Base-by-base conservation (phyloP, 306 rosid genomes). In the Fagus sylvatica region DNA sequence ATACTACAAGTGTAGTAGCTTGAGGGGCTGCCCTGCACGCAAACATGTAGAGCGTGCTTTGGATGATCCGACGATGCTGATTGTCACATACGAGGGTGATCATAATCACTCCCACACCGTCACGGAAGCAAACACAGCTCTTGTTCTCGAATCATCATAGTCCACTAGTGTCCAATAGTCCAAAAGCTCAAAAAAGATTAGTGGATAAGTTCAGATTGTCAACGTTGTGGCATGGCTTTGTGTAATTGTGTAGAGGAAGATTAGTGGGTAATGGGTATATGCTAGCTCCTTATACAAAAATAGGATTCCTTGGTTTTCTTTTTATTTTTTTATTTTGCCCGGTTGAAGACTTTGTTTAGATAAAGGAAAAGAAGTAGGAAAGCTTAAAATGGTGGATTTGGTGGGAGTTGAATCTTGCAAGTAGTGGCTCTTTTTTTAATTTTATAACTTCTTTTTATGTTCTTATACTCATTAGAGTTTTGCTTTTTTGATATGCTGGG, bases 11-110 rank as follows among this genome's bases (percentile, higher is more conserved):
- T 93, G 98, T 34, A 86, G 94, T 17, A 93, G 91, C 68, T 74
- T 86, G 78, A 90, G 90, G 72, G 98, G 96, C 0, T 93, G 98
- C 67, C 93, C 93, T 1, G 98, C 98, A 41, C 80, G 96, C 53
- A 93, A 93, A 77, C 98, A 89, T 71, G 98, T 93, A 81, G 98
- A 91, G 87, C 87, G 98, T 17, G 98, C 96, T 67, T 57, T 85
- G 76, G 98, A 93, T 73, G 96, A 93, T 84, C 88, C 93, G 3
- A 53, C 78, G 68, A 93, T 93, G 96, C 88, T 93, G 37, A 81
- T 93, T 34, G 96, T 93, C 7, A 93, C 96, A 22, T 93, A 93
- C 75, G 98, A 93, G 79, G 88, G 88, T 69, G 94, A 91, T 46
- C 98, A 93, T 80, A 85, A 82, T 83, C 97, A 93, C 89, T 71